Conservation (phyloP, 179 eudicot genomes). For the Beta corolliflora region DNA sequence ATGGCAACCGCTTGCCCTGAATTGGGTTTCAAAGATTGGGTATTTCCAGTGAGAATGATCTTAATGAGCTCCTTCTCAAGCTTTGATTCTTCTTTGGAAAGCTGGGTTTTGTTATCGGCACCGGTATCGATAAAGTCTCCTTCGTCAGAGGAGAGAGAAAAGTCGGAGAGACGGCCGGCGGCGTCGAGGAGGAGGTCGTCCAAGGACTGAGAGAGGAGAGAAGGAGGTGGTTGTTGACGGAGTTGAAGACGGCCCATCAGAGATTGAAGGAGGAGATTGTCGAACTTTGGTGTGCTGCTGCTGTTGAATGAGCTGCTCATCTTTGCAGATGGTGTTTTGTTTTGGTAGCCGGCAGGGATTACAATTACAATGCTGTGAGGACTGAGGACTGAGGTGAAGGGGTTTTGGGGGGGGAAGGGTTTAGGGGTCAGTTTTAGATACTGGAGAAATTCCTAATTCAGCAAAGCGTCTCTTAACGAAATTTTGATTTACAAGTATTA, state of each 20-base stretch:
- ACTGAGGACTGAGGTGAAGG: too few relatives aligned
- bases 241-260: slow-evolving; percentile 71
- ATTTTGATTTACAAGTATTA: too few relatives aligned
- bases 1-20: slow-evolving; percentile 87
- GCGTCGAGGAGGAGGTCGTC: slow-evolving; percentile 68
- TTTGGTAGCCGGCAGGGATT: too few relatives aligned
- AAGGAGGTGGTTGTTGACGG: slow-evolving; percentile 38
- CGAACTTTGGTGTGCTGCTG: slow-evolving; percentile 56
- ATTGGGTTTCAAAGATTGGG: slow-evolving; percentile 73
- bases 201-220: slow-evolving; percentile 56
- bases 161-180: slow-evolving; percentile 39
- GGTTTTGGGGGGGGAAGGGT: too few relatives aligned
- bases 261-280: slow-evolving; percentile 82
- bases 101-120: slow-evolving; percentile 36
- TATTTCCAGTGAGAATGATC: slow-evolving; percentile 58
- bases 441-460: too few relatives aligned
- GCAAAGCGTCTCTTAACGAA: too few relatives aligned
- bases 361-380: too few relatives aligned
- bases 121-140: slow-evolving; percentile 27
- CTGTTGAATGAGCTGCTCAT: too few relatives aligned
- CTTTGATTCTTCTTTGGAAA: slow-evolving; percentile 71
- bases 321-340: too few relatives aligned
- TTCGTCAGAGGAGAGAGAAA: slow-evolving; percentile 13
- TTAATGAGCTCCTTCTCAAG: slow-evolving; percentile 76
- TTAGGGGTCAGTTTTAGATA: too few relatives aligned